These are phyloP conservation scores for Calonectria honghensis DNA, from an alignment of 2,329 filamentous ascomycete genomes.

Conservation along the genomic window DNA sequence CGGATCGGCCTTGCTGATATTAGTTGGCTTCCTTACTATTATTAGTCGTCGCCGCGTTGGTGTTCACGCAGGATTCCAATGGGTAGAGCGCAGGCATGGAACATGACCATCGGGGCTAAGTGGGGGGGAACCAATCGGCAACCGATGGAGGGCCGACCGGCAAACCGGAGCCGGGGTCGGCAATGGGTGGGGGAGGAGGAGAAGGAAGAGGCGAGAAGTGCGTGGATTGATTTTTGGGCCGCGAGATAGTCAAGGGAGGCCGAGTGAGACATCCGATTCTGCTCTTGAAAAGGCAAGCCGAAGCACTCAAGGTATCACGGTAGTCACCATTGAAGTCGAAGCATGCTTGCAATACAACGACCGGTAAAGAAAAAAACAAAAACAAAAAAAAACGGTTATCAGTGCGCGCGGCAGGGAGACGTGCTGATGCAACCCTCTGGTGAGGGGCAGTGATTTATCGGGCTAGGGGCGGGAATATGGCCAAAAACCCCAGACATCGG, in stretches of 20 bases:
- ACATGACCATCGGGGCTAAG: conserved; percentile 7
- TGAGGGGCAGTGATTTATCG: conserved; percentile 13
- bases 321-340: background rate
- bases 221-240: conserved; percentile 13
- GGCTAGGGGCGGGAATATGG: conserved; percentile 14
- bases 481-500: background rate
- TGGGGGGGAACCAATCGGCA: conserved; percentile 34
- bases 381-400: conserved; percentile 20
- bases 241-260: background rate
- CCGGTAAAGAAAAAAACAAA: conserved; percentile 20
- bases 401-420: conserved; percentile 18
- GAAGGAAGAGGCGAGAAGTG: background rate
- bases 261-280: conserved; percentile 1
- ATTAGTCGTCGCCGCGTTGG: conserved; percentile 7
- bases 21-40: background rate
- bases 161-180: conserved; percentile 33
- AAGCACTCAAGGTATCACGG: background rate
- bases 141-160: conserved; percentile 1
- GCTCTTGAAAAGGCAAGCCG: background rate
- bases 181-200: conserved; percentile 27
- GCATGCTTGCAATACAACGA: conserved; percentile 1
- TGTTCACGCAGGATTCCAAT: conserved; percentile 19
- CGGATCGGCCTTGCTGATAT: background rate
- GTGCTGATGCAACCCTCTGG: conserved; percentile 13
- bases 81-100: conserved; percentile 26